phyloP scores from a whole-genome alignment of 305 asterid genomes.

The Withania somnifera region DNA sequence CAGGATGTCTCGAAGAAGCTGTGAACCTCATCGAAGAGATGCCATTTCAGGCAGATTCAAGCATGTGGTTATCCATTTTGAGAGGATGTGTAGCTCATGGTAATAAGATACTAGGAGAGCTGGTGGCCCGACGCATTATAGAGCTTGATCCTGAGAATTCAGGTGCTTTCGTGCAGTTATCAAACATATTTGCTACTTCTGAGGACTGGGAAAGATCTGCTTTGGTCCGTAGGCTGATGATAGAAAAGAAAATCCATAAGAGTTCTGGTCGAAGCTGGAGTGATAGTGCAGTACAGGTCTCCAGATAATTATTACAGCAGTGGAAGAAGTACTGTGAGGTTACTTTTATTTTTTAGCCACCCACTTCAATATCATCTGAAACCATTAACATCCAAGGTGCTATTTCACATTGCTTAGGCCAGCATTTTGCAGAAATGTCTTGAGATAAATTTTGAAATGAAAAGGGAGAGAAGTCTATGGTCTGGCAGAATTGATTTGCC shows the following conservation, averaged over 20 bases:
- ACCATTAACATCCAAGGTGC: conserved; percentile 62
- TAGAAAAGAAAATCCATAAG: conserved; percentile 41
- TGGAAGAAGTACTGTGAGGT: neutral
- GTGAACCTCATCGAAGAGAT: conserved; percentile 39
- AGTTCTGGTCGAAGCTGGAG: conserved; percentile 12
- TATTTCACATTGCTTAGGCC: conserved; percentile 75
- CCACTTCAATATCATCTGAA: neutral
- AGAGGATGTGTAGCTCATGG: conserved; percentile 68
- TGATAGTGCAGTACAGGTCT: neutral
- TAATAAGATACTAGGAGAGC: conserved; percentile 39
- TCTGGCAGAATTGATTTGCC: conserved; percentile 91
- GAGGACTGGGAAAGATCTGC: conserved; percentile 74
- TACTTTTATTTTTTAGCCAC: neutral
- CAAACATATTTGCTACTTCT: conserved; percentile 60
- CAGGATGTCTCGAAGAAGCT: conserved; percentile 57
- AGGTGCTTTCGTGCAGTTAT: conserved; percentile 65
- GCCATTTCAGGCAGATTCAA: conserved; percentile 47
- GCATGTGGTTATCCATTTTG: conserved; percentile 68
- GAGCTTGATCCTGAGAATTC: conserved; percentile 65
- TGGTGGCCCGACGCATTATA: conserved; percentile 39
- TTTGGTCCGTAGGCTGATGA: conserved; percentile 55
- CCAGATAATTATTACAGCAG: neutral
- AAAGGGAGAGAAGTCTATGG: conserved; percentile 74
- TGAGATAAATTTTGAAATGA: conserved; percentile 72
- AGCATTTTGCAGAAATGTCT: conserved; percentile 72